A percentile compares a stretch with the other conserved stretches of the same genome.
These are phyloP conservation scores for Hyphodiscus sp. DNA, from an alignment of 2,329 filamentous ascomycete species.

Conservation along the genomic window DNA sequence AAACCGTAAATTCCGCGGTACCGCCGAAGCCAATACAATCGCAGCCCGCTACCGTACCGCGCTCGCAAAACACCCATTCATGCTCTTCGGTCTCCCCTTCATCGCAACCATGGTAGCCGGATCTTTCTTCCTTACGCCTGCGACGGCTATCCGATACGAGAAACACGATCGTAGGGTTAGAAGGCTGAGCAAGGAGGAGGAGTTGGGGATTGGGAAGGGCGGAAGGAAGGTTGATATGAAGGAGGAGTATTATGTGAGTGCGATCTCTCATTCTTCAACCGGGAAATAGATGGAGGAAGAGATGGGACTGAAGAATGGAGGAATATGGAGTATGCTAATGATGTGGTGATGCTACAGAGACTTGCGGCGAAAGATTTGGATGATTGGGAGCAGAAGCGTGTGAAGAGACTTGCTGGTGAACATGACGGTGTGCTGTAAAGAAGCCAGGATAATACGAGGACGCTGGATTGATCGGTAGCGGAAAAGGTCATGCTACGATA, in stretches of 20 bases:
- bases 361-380: slow-evolving; percentile 86
- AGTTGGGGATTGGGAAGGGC: slow-evolving; percentile 69
- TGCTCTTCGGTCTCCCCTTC: slow-evolving; percentile 91
- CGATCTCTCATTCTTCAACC: not conserved
- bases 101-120: slow-evolving; percentile 82
- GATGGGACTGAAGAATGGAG: not conserved
- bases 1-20: slow-evolving; percentile 63
- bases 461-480: not conserved
- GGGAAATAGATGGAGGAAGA: no score
- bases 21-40: slow-evolving; percentile 60
- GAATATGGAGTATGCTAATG: slow-evolving; percentile 6
- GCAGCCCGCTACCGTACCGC: slow-evolving; percentile 70
- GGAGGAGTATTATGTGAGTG: slow-evolving; percentile 80
- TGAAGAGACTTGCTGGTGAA: slow-evolving; percentile 84
- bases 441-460: not conserved
- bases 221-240: slow-evolving; percentile 69
- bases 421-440: slow-evolving; percentile 70
- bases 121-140: slow-evolving; percentile 90
- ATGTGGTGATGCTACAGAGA: slow-evolving; percentile 44
- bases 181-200: slow-evolving; percentile 79
- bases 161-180: slow-evolving; percentile 84
- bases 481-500: not conserved
- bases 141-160: slow-evolving; percentile 90
- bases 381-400: slow-evolving; percentile 93
- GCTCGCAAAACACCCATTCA: slow-evolving; percentile 76